Conservation (phyloP, 306 rosid genomes). For the Cucumis cinereus region DNA sequence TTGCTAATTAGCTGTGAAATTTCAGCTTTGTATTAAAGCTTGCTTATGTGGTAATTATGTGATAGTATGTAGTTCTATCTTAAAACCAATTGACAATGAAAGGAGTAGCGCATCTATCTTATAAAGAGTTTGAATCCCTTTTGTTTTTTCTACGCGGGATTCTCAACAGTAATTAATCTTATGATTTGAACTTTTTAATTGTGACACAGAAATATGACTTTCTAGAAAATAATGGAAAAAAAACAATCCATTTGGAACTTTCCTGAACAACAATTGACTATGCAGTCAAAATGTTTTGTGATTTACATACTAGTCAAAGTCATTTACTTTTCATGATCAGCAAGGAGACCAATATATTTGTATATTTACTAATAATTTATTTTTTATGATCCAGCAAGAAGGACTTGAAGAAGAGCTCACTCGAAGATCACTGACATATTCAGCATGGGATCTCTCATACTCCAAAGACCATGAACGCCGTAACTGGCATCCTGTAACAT, state of each 20-base stretch:
- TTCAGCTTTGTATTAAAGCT: neutral
- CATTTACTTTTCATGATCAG: slow-evolving; percentile 29
- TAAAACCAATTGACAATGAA: too few species aligned
- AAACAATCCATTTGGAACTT: neutral
- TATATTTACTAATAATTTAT: slow-evolving; percentile 5
- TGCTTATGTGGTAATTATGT: neutral
- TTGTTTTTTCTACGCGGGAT: too few species aligned
- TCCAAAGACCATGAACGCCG: slow-evolving; percentile 61
- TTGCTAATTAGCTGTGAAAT: slow-evolving; percentile 1
- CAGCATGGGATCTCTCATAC: slow-evolving; percentile 83
- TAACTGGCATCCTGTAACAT: slow-evolving; percentile 95
- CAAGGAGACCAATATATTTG: slow-evolving; percentile 8
- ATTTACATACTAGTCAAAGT: neutral
- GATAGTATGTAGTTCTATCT: too few species aligned
- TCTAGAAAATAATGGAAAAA: neutral
- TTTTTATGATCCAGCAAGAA: slow-evolving; percentile 46
- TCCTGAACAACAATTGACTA: neutral
- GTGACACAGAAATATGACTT: neutral
- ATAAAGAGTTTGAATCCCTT: too few species aligned
- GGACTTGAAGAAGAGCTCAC: slow-evolving; percentile 77
- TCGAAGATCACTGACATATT: slow-evolving; percentile 68
- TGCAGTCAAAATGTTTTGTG: neutral
- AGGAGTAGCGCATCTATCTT: too few species aligned
- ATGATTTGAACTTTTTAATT: neutral
- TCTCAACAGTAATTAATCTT: neutral